Base-by-base conservation (phyloP, 768 basidiomycete species). In the Lactarius psammicola region DNA sequence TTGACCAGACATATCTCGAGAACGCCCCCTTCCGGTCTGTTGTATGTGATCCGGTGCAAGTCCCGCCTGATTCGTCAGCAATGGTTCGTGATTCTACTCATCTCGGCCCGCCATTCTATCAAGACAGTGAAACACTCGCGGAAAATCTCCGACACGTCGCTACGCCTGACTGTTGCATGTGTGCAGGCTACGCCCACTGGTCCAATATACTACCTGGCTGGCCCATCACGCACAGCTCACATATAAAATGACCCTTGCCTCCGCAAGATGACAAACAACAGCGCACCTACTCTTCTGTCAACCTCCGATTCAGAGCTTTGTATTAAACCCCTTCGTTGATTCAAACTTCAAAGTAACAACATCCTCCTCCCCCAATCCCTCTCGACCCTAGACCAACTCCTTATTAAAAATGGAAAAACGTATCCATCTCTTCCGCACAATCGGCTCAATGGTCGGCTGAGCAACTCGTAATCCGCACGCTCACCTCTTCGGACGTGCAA, bases 401-500 rank as follows among this genome's bases (percentile, higher is more conserved):
- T 18, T 28, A 38, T 38, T 4, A 18, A 26, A n/a, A 40, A 69
- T 68, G 67, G 33, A 65, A 36, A n/a, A 66, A 66, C 67, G 2
- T 59, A 56, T 60, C 59, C n/a, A 11, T 62, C 49, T 54, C 65
- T 49, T 44, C 55, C 18, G 38, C 46, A 2, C 33, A 55, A 20
- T 56, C 58, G 6, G 1, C 31, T 33, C 57, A 49, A 40, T 59
- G 56, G 60, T 38, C 66, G 13, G 55, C 58, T 51, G 68, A 68
- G 18, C 53, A 63, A 30, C 60, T 63, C 51, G 42, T 61, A 31
- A 55, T 69, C 62, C 68, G 68, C 20, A 53, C 66, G 5, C 68
- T 69, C 44, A 61, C 59, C 23, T 63, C 66, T 9, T 67, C 68
- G n/a, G 68, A 69, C 56, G 54, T 68, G 59, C 54, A 55, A 42